Evolutionary conservation across 2,329 filamentous ascomycete species (phyloP).

Genomic region (Alternaria sp.): DNA sequence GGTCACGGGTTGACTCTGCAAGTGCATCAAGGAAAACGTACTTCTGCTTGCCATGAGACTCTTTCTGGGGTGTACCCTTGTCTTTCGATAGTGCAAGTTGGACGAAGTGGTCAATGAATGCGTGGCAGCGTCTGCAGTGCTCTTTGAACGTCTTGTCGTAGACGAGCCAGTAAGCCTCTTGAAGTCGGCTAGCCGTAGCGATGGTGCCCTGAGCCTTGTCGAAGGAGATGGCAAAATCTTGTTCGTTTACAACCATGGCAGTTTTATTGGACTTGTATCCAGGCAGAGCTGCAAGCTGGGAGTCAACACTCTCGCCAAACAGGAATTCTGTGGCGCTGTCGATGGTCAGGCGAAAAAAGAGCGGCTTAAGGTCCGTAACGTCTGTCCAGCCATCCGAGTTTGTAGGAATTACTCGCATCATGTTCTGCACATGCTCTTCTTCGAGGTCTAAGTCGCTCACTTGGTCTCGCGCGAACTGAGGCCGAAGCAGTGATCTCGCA

Average conservation of each 20-base stretch:
- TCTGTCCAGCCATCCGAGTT: conserved; percentile 38
- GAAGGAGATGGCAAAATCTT: conserved; percentile 37
- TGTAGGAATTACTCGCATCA: conserved; percentile 41
- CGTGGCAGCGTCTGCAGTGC: conserved; percentile 40
- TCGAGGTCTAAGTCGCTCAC: conserved; percentile 47
- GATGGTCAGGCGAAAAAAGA: conserved; percentile 53
- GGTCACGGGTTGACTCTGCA: conserved; percentile 73
- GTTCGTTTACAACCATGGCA: conserved; percentile 25
- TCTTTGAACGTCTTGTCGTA: conserved; percentile 40
- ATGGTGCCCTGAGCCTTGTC: conserved; percentile 32
- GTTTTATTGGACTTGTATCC: conserved; percentile 28
- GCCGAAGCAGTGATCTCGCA: conserved; percentile 46
- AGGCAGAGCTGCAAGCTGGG: conserved; percentile 35
- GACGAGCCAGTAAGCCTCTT: conserved; percentile 44
- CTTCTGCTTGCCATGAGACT: conserved; percentile 29
- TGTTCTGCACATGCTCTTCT: conserved; percentile 43
- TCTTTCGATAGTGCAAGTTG: conserved; percentile 33
- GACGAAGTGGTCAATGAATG: conserved; percentile 41
- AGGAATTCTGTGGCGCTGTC: conserved; percentile 52
- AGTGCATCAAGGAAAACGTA: conserved; percentile 89
- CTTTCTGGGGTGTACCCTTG: conserved; percentile 24
- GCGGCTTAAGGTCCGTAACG: conserved; percentile 47
- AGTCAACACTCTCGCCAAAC: conserved; percentile 49
- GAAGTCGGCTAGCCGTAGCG: conserved; percentile 34
- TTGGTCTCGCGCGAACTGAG: conserved; percentile 47